Evolutionary conservation across 345 rosid genomes (phyloP), one percentile per base, ranked within the genome.

Genomic region (Eucalyptus cloeziana): DNA sequence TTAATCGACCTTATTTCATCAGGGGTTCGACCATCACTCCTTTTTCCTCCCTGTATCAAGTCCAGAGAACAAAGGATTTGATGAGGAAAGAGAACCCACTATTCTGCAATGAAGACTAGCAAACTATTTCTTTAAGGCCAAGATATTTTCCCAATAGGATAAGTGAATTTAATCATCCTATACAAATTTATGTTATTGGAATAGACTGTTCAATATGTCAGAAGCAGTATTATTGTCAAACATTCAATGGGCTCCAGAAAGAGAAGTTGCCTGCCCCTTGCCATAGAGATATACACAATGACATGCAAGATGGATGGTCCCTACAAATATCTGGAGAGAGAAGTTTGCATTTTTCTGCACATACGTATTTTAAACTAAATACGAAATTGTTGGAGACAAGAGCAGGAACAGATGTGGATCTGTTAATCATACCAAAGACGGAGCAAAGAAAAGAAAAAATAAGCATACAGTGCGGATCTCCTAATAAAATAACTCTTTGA

Each of bases 1-100:
- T 93, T 93, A 93, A 98, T 97, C 67, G 98, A 97, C 79, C 99
- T 98, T 92, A 97, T 95, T 87, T 89, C 98, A 81, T 93, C 94
- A 16, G 96, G 91, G 47, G 92, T 91, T 91, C 99, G 94, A 89
- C 99, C 99, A 94, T 98, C 99, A 89, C 99, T 98, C 92, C 99
- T 94, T 93, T 95, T 98, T 87, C 98, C 98, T 86, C 99, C 98
- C 99, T 98, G 90, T 37, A 86, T 87, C 71, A 90, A 88, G 89
- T 86, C 54, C 49, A 88, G 90, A 69, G 60, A 76, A 83, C 45
- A 37, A 87, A 90, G 58, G 88, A 86, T 60, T 25, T 31, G 49
- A 85, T 2, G 49, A 47, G 43, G 17, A 58, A 86, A 89, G 43
- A 45, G 11, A 76, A 40, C 83, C 24, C 22, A 22, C 24, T 21